Evolutionary conservation across 2,329 filamentous ascomycete species (phyloP), one percentile per base, ranked within the genome.

Genomic region (Chrysosporium queenslandicum): DNA sequence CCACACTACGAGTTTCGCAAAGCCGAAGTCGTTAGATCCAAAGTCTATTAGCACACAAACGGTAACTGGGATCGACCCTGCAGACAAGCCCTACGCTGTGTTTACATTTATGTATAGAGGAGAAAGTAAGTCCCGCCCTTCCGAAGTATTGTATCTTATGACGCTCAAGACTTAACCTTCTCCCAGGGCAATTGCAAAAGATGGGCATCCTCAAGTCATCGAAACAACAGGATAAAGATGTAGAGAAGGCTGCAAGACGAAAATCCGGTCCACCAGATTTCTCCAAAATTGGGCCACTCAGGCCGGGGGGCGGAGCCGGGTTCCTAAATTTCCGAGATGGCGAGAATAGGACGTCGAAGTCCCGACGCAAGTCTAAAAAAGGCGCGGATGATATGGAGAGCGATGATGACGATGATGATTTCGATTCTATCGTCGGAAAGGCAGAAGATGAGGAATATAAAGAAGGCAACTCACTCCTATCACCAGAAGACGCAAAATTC

Each of bases 1-100:
- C 70, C 92, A 98, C 67, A 97, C 92, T 1, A 97, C 92, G 6
- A 95, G 90, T 66, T 97, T 97, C 69, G 91, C 91, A 8, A 94
- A 96, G 71, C 91, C 90, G 12, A 97, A 96, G 76, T 86, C 88
- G 1, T 77, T 96, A 50, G 94, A 97, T 71, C 91, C 91, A 0
- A 96, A 96, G 72, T 89, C 88, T 2, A 98, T 98, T 65, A 97
- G 90, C 65, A 98, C 92, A 2, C 92, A 98, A 71, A 98, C 92
- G 0, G 92, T 98, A n/a, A 97, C 92, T 7, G 92, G 91, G 16
- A 94, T 97, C 57, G 92, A 98, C 67, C 87, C 89, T 0, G 89
- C 90, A 18, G 91, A 97, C 57, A 92, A 91, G 70, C 92, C 94
- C 2, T 98, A 95, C 71, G 92, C 92, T 3, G 85, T 87, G 7